These are phyloP conservation scores for Taxawa tesnikishii DNA, from an alignment of 2,329 filamentous ascomycete genomes.

Conservation along the genomic window DNA sequence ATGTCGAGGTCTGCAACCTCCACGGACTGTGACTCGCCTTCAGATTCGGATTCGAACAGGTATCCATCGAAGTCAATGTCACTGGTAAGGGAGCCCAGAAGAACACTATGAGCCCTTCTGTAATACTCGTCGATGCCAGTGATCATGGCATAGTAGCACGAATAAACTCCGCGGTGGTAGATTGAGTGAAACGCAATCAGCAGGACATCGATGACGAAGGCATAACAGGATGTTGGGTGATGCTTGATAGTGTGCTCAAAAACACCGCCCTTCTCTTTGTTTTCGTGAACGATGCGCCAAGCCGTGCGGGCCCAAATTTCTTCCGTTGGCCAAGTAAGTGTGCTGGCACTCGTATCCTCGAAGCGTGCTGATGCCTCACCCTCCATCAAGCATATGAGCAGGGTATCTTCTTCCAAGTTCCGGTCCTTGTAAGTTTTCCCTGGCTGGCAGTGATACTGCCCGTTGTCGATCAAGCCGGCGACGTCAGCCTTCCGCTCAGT, in stretches of 20 bases:
- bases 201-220: constrained; percentile 12
- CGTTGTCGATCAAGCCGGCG: neutral
- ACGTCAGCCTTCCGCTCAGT: neutral
- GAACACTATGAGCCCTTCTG: too few relatives aligned
- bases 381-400: neutral
- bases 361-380: neutral
- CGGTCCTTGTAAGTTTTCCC: too few relatives aligned
- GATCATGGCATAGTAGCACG: constrained; percentile 8
- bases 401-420: neutral
- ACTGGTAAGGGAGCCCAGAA: too few relatives aligned
- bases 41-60: too few relatives aligned
- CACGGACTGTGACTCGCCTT: too few relatives aligned
- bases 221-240: constrained; percentile 12
- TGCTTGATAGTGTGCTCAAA: constrained; percentile 8
- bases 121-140: too few relatives aligned
- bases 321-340: constrained; percentile 10
- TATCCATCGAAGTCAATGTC: too few relatives aligned
- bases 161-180: constrained; percentile 7
- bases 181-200: constrained; percentile 14
- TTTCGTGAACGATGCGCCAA: constrained; percentile 13
- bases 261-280: constrained; percentile 7
- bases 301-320: constrained; percentile 13
- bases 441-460: too few relatives aligned
- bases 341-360: constrained; percentile 5
- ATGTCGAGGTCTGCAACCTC: too few relatives aligned